Conservation (phyloP, 805 yeast genomes). For the Monosporozyma yasuniensis region DNA sequence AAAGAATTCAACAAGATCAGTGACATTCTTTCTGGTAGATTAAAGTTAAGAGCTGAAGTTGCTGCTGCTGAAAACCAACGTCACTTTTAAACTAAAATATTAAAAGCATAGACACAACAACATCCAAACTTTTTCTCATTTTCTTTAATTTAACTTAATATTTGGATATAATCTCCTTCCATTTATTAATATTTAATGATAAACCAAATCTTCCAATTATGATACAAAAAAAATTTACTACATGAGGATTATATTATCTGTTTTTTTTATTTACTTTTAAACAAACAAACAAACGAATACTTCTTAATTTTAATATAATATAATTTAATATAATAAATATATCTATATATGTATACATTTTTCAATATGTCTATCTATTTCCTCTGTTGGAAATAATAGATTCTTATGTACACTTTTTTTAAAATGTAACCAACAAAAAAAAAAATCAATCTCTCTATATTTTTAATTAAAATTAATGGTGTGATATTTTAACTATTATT, state of each 20-base stretch:
- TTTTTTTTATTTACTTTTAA: not conserved
- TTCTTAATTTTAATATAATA: not conserved
- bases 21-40: conserved; percentile 67
- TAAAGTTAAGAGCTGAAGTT: conserved; percentile 38
- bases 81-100: not conserved
- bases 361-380: not conserved
- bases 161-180: not conserved
- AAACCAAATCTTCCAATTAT: not conserved
- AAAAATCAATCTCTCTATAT: not conserved
- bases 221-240: not conserved
- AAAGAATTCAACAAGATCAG: conserved; percentile 45
- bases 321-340: not conserved
- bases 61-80: conserved; percentile 13
- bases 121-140: not conserved
- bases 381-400: not conserved
- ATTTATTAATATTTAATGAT: conserved; percentile 1
- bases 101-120: not conserved
- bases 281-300: not conserved
- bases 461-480: too few species aligned
- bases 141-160: not conserved
- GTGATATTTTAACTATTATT: too few species aligned
- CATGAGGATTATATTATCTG: not conserved
- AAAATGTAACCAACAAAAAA: not conserved
- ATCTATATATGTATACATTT: not conserved
- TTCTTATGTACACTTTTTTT: not conserved